These are phyloP conservation scores for Chenopodium quinoa DNA, from an alignment of 148 eudicot genomes.

Conservation along the genomic window DNA sequence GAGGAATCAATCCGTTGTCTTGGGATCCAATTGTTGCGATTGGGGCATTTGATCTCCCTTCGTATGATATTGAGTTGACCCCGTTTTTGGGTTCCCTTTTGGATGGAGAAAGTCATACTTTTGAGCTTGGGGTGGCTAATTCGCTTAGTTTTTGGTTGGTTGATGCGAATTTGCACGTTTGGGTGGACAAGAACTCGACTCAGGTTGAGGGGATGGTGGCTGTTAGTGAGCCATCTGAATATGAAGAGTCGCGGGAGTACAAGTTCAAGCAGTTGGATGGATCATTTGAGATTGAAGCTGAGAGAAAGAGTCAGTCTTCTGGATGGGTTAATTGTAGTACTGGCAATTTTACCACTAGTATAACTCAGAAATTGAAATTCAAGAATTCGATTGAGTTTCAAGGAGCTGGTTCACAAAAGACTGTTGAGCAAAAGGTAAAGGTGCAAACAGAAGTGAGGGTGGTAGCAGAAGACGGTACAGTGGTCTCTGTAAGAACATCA, in stretches of 20 bases:
- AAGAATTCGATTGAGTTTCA: slow-evolving; percentile 48
- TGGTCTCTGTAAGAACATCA: slow-evolving; percentile 19
- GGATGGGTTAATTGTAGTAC: slow-evolving; percentile 68
- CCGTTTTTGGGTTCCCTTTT: slow-evolving; percentile 60
- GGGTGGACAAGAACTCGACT: slow-evolving; percentile 52
- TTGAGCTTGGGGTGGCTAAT: slow-evolving; percentile 61
- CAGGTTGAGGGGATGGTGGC: slow-evolving; percentile 42
- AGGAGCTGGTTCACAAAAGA: slow-evolving; percentile 46
- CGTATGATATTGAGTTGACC: slow-evolving; percentile 76
- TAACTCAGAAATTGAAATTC: slow-evolving; percentile 39
- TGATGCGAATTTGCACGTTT: slow-evolving; percentile 82
- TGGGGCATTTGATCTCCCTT: slow-evolving; percentile 81
- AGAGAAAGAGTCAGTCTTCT: slow-evolving; percentile 42
- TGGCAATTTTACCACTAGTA: slow-evolving; percentile 59
- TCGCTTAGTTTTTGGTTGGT: slow-evolving; percentile 74
- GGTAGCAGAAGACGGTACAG: slow-evolving; percentile 30
- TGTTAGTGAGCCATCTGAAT: slow-evolving; percentile 27
- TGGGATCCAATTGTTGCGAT: slow-evolving; percentile 88
- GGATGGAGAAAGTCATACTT: slow-evolving; percentile 54
- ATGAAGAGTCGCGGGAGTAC: slow-evolving; percentile 29
- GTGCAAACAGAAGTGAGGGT: slow-evolving; percentile 36
- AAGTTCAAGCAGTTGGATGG: slow-evolving; percentile 56
- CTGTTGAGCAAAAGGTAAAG: slow-evolving; percentile 49
- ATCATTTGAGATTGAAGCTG: slow-evolving; percentile 41
- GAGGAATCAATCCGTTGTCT: slow-evolving; percentile 83